phyloP scores from a whole-genome alignment of 352 stramenopile genomes.

The Pseudoperonospora humuli region DNA sequence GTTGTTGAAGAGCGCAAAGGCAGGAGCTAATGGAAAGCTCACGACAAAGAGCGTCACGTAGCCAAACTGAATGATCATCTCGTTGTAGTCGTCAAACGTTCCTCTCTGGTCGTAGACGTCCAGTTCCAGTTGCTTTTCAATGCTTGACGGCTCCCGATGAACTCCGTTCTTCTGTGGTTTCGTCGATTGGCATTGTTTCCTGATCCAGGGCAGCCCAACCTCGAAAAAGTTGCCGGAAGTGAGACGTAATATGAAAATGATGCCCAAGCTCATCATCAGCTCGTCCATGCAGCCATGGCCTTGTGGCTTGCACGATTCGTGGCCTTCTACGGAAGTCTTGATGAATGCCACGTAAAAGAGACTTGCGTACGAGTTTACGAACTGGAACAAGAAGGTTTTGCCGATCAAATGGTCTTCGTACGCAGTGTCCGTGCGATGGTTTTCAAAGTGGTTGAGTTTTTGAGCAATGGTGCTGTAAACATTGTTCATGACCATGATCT shows the following conservation, averaged over 20 bases:
- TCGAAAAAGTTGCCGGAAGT: slow-evolving; percentile 85
- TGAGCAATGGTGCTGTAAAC: too few species aligned
- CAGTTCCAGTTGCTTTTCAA: slow-evolving; percentile 65
- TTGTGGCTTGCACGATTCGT: slow-evolving; percentile 49
- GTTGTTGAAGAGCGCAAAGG: slow-evolving; percentile 84
- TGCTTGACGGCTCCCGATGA: slow-evolving; percentile 40
- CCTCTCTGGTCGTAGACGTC: slow-evolving; percentile 64
- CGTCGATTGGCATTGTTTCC: slow-evolving; percentile 42
- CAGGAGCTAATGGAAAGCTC: slow-evolving; percentile 71
- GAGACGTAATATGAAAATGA: slow-evolving; percentile 88
- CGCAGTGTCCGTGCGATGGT: too few species aligned
- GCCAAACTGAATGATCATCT: slow-evolving; percentile 89
- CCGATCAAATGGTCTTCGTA: too few species aligned
- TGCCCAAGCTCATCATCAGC: slow-evolving; percentile 80
- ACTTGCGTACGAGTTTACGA: slow-evolving; percentile 88
- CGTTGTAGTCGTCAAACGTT: slow-evolving; percentile 81
- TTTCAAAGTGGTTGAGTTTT: too few species aligned
- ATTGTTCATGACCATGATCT: too few species aligned
- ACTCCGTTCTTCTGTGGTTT: slow-evolving; percentile 19
- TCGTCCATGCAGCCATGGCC: slow-evolving; percentile 71
- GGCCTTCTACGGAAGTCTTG: slow-evolving; percentile 32
- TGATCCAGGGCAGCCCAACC: slow-evolving; percentile 72
- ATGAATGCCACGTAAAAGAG: slow-evolving; percentile 92
- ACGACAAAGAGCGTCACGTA: slow-evolving; percentile 84
- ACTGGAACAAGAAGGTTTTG: too few species aligned